Base-by-base conservation (phyloP, 495 filamentous ascomycete species). In the Penicillium coffeae region DNA sequence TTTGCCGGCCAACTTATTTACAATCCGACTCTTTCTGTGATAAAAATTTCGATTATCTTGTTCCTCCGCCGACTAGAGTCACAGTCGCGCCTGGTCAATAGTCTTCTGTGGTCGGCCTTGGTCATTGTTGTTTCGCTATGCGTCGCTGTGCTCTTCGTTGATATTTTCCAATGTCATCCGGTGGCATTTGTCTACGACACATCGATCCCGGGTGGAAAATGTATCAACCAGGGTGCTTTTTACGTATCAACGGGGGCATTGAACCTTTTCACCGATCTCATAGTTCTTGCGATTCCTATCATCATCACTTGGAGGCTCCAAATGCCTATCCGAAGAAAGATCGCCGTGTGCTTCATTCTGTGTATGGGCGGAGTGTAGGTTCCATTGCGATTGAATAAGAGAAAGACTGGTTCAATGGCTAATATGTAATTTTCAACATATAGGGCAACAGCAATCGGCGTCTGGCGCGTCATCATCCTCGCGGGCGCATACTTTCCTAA, bases 1-100 rank as follows among this genome's bases (percentile, higher is more conserved):
- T 79, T 78, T 20, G 75, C 75, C 2, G 74, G 79, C 15, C 80
- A 85, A 53, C 69, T 84, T 22, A 56, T 85, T 18, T 86, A 86
- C 57, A 84, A 85, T 50, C 82, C 81, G 0, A 75, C 82, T 47
- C 63, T 87, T 30, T 73, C 81, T 8, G 60, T 82, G 7, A 76
- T 82, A 51, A 85, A 85, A 59, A 59, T 75, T 0, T 80, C 79
- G 0, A 69, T 80, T 35, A 60, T 81, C 18, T 15, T 75, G 34
- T 79, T 82, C 50, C 65, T 80, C 18, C 65, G 67, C 30, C 75
- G 78, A 12, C 65, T 81, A 0, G 71, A 68, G 8, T 65, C 62
- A 18, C 54, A 42, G 15, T 66, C 67, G 1, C 58, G 50, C 7
- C 7, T 60, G 19, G 68, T 78, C 27, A 68, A 70, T 2, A 47